Conservation (phyloP, 148 eudicot species). For the Dysphania ambrosioides region DNA sequence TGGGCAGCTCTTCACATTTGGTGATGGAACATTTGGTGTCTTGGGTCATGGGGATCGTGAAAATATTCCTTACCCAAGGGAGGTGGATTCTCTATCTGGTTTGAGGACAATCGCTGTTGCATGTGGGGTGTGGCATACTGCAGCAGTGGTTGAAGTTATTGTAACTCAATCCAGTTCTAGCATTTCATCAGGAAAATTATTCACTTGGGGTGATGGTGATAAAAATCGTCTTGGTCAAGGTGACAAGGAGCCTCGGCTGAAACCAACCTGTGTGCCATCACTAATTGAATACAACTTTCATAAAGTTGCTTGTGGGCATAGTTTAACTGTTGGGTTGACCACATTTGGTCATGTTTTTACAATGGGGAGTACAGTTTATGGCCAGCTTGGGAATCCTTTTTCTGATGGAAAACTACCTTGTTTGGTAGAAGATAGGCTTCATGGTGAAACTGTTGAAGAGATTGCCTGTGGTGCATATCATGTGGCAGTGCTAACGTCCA, state of each 20-base stretch:
- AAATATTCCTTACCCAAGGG: conserved; percentile 65
- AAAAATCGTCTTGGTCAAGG: conserved; percentile 97
- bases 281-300: conserved; percentile 80
- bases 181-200: conserved; percentile 73
- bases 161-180: conserved; percentile 69
- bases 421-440: conserved; percentile 68
- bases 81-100: conserved; percentile 83
- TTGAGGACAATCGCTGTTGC: conserved; percentile 84
- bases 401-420: conserved; percentile 85
- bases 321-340: conserved; percentile 83
- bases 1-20: conserved; percentile 90
- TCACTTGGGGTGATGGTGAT: conserved; percentile 99
- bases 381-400: conserved; percentile 82
- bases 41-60: conserved; percentile 90
- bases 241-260: conserved; percentile 80
- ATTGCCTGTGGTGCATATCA: conserved; percentile 92
- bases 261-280: conserved; percentile 89
- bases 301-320: conserved; percentile 93
- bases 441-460: conserved; percentile 67
- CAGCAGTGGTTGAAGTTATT: conserved; percentile 91
- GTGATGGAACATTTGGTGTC: conserved; percentile 97
- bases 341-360: conserved; percentile 76
- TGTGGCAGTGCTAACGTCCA: conserved; percentile 73
- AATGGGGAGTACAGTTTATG: conserved; percentile 94
- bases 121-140: conserved; percentile 99